Base-by-base conservation (phyloP, 2,329 filamentous ascomycete genomes). In the Penicillium sp. region DNA sequence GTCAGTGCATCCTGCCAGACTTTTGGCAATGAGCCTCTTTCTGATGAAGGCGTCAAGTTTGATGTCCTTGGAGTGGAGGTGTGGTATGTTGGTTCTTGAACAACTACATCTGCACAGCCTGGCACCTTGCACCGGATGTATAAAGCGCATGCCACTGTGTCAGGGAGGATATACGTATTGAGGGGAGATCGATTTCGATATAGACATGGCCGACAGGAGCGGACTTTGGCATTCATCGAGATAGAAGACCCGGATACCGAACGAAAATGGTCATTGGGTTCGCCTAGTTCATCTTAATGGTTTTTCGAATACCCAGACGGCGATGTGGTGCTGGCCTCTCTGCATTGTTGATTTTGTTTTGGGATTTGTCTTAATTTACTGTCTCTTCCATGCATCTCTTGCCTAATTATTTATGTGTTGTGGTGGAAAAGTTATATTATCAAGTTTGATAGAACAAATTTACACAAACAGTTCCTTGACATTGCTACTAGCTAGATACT, bases 1-100 rank as follows among this genome's bases (percentile, higher is more conserved):
- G 86, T 96, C 52, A 96, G 91, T 69, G 87, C 89, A 42, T 82
- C 85, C 4, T 96, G 92, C 72, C 87, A 90, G 60, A 99, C 94
- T 0, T 99, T 97, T 77, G 91, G 92, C 0, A 99, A 99, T 67
- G 93, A 97, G 78, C 88, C 90, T 10, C 78, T 99, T 51, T 97
- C 93, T 68, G 93, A 97, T 55, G 91, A 95, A 69, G 94, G 93
- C 1, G 86, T 88, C 60, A 96, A 96, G 73, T 99, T 97, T 71
- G 90, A 91, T 59, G 85, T 99, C 13, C 72, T 97, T 33, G 93
- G 92, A 1, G 90, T 97, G 1, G 94, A 99, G 77, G 77, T 97
- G 12, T 99, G 94, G 94, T 92, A 90, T 71, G 84, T 97, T 66
- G 93, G 94, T 27, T 70, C 75, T 19, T 77, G 56, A 72, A 37